Percentiles rank a stretch among this genome's conserved stretches.
phyloP scores from a whole-genome alignment of 768 basidiomycete genomes.

The Tricholoma bakamatsutake region DNA sequence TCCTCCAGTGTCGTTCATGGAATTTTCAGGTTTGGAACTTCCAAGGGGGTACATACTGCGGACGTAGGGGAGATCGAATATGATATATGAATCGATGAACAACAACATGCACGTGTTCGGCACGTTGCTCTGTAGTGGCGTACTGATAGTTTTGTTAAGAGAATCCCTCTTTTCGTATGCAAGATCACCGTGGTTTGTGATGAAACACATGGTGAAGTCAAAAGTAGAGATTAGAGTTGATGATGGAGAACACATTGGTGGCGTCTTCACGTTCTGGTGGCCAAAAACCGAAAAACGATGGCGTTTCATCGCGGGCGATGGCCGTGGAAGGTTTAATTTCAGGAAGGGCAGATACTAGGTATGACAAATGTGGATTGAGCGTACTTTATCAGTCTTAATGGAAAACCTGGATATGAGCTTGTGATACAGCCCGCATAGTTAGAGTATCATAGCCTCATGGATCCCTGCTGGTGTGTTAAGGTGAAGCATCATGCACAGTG shows the following conservation, averaged over 20 bases:
- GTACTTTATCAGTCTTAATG: background rate
- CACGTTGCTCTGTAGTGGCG: slow-evolving; percentile 17
- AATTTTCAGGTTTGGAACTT: background rate
- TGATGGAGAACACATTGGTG: background rate
- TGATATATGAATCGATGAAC: slow-evolving; percentile 20
- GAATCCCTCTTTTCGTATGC: background rate
- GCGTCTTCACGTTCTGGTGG: slow-evolving; percentile 10
- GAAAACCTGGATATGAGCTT: background rate
- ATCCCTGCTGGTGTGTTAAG: slow-evolving; percentile 1
- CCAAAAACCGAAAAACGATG: slow-evolving; percentile 3
- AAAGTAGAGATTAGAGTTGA: slow-evolving; percentile 8
- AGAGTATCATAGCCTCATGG: slow-evolving; percentile 8
- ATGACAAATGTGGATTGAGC: background rate
- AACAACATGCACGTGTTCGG: slow-evolving; percentile 19
- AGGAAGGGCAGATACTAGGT: background rate
- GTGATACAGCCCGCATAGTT: background rate
- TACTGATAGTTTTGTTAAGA: background rate
- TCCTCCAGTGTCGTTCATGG: slow-evolving; percentile 1
- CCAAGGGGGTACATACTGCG: slow-evolving; percentile 5
- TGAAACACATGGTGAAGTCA: slow-evolving; percentile 7
- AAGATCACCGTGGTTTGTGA: slow-evolving; percentile 1
- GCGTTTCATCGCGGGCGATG: slow-evolving; percentile 3
- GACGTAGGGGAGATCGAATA: slow-evolving; percentile 2
- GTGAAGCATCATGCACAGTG: background rate
- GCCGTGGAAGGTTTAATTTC: slow-evolving; percentile 1